phyloP scores from a whole-genome alignment of 768 basidiomycete genomes.

The Paxillus rubicundulus region DNA sequence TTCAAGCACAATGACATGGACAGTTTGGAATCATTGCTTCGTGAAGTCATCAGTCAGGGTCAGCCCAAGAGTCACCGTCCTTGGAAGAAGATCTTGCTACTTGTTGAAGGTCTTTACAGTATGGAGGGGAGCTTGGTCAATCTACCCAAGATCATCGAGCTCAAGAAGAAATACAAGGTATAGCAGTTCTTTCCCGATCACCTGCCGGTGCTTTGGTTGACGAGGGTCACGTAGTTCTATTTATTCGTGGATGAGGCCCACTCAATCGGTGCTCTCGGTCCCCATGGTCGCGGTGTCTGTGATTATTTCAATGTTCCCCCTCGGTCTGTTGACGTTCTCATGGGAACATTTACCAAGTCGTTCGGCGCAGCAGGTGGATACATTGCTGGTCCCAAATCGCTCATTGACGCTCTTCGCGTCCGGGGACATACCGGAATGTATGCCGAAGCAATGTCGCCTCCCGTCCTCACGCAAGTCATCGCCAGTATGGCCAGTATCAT shows the following conservation, averaged over 20 bases:
- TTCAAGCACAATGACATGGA: conserved; percentile 98
- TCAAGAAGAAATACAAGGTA: conserved; percentile 96
- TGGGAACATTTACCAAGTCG: conserved; percentile 98
- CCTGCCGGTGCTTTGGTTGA: neutral
- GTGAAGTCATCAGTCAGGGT: conserved; percentile 93
- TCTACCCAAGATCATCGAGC: conserved; percentile 74
- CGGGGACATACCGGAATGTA: conserved; percentile 81
- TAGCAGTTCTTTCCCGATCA: conserved; percentile 10
- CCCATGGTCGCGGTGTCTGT: conserved; percentile 89
- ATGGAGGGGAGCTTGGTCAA: conserved; percentile 98
- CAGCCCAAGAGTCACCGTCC: conserved; percentile 98
- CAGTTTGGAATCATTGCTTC: conserved; percentile 72
- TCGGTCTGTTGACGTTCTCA: conserved; percentile 81
- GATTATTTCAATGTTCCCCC: conserved; percentile 92
- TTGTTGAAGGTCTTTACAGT: conserved; percentile 94
- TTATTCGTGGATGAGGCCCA: conserved; percentile 97
- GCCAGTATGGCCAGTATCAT: conserved; percentile 96
- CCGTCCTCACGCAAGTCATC: conserved; percentile 87
- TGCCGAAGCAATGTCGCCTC: conserved; percentile 87
- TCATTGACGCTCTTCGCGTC: conserved; percentile 81
- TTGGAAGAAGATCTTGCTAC: conserved; percentile 96
- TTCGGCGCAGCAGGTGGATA: conserved; percentile 96
- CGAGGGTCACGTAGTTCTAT: conserved; percentile 66
- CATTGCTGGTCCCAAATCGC: conserved; percentile 76
- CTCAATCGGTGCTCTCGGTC: conserved; percentile 93